Evolutionary conservation across 129 eudicot genomes (phyloP).

Genomic region (Centaurea solstitialis): DNA sequence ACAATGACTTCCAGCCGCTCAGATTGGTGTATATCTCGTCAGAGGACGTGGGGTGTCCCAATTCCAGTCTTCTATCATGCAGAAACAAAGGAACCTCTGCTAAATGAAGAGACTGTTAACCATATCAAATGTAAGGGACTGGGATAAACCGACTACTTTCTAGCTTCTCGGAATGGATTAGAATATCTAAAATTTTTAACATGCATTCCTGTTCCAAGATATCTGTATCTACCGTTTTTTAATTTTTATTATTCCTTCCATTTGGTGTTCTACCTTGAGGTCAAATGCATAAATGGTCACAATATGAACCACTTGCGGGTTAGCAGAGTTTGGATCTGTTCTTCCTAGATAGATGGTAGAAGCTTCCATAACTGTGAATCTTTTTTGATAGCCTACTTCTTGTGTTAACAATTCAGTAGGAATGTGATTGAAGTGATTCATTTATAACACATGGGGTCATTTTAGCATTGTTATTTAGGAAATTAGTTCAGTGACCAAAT

Average conservation of each 20-base stretch:
- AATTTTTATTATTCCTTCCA: not conserved
- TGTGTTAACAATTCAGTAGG: not conserved
- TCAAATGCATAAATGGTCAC: not conserved
- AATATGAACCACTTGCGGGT: not conserved
- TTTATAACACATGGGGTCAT: not conserved
- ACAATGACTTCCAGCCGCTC: slow-evolving; percentile 93
- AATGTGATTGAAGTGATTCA: not conserved
- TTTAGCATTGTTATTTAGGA: not conserved
- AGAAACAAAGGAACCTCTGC: slow-evolving; percentile 83
- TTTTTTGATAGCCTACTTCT: not conserved
- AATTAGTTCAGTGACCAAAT: not conserved
- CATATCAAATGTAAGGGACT: slow-evolving; percentile 79
- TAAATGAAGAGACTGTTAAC: slow-evolving; percentile 82
- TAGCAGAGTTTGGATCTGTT: not conserved
- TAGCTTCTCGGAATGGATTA: not conserved
- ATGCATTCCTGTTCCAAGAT: not conserved
- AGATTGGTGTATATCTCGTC: slow-evolving; percentile 99
- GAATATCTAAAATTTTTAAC: not conserved
- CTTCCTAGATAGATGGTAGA: not conserved
- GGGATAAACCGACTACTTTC: not conserved
- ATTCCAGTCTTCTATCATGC: slow-evolving; percentile 96
- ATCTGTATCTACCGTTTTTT: not conserved
- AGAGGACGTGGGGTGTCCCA: slow-evolving; percentile 99
- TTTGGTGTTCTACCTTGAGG: not conserved
- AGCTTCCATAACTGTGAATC: not conserved